phyloP scores from a whole-genome alignment of 2,329 filamentous ascomycete genomes.

The Aspergillus texensis region DNA sequence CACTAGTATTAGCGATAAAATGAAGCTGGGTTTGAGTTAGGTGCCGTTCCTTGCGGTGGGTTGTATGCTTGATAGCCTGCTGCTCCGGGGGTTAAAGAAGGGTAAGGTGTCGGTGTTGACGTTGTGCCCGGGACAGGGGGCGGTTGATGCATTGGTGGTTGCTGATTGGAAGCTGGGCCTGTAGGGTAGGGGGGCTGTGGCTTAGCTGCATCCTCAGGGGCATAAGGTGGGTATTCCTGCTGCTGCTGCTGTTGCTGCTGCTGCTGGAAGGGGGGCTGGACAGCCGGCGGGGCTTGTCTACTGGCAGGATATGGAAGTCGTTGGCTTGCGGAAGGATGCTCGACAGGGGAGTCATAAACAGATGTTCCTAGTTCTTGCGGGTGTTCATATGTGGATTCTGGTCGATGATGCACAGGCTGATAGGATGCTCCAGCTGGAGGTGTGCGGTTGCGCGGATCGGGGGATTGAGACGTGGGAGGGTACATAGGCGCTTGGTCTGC shows the following conservation, averaged over 20 bases:
- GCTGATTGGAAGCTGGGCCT: constrained; percentile 31
- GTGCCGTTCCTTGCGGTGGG: constrained; percentile 31
- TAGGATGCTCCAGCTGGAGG: constrained; percentile 43
- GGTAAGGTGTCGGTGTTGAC: constrained; percentile 36
- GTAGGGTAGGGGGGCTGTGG: constrained; percentile 38
- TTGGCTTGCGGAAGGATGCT: constrained; percentile 30
- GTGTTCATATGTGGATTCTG: constrained; percentile 69
- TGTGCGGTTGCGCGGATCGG: constrained; percentile 42
- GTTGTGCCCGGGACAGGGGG: constrained; percentile 37
- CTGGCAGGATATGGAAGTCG: constrained; percentile 38
- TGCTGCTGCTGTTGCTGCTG: constrained; percentile 34
- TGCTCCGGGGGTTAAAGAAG: constrained; percentile 31
- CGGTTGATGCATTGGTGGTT: constrained; percentile 36
- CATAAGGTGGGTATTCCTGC: constrained; percentile 46
- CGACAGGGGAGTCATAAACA: constrained; percentile 73
- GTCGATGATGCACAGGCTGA: constrained; percentile 54
- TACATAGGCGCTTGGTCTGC: constrained; percentile 54
- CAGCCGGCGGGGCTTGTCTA: constrained; percentile 28
- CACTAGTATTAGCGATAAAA: constrained; percentile 39
- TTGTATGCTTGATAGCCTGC: constrained; percentile 42
- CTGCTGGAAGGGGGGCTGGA: constrained; percentile 36
- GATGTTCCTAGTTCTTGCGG: constrained; percentile 79
- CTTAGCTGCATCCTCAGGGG: constrained; percentile 36
- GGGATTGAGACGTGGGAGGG: constrained; percentile 43
- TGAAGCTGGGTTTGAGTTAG: constrained; percentile 40